Conservation (phyloP, 352 stramenopile species). For the Blastocystis sp. region DNA sequence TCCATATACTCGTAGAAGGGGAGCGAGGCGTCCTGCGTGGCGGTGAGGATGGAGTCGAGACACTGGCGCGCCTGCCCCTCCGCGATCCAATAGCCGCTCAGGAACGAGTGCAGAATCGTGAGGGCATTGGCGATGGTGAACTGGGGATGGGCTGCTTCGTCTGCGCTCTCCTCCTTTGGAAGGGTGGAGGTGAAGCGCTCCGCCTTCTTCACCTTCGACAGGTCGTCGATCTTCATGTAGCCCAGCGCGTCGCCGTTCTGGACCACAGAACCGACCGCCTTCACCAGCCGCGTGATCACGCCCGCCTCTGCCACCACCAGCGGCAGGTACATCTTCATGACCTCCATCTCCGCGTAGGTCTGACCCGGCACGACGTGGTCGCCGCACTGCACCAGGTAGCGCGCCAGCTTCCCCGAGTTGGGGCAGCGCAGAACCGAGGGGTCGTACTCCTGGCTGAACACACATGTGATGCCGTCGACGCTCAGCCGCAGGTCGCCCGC, state of each 20-base stretch:
- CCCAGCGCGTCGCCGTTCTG: constrained; percentile 91
- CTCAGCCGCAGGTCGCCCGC: constrained; percentile 84
- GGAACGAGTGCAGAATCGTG: constrained; percentile 83
- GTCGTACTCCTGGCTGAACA: constrained; percentile 99
- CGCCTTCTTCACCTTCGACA: constrained; percentile 89
- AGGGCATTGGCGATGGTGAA: constrained; percentile 79
- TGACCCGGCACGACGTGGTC: constrained; percentile 82
- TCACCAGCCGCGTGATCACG: constrained; percentile 85
- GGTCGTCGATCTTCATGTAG: constrained; percentile 94
- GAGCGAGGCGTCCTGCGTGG: constrained; percentile 16
- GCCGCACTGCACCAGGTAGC: constrained; percentile 94
- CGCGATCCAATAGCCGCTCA: constrained; percentile 87
- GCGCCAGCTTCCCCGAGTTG: constrained; percentile 96
- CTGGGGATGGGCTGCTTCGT: constrained; percentile 75
- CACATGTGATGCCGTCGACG: constrained; percentile 89
- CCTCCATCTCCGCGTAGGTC: constrained; percentile 87
- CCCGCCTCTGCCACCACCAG: constrained; percentile 92
- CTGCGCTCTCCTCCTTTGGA: constrained; percentile 72
- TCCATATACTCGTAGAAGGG: constrained; percentile 57
- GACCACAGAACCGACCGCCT: constrained; percentile 91
- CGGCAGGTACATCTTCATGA: constrained; percentile 99
- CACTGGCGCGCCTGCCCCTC: neutral
- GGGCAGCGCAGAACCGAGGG: constrained; percentile 92
- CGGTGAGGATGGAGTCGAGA: constrained; percentile 69
- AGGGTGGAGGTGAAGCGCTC: constrained; percentile 85